Base-by-base conservation (phyloP, 148 eudicot genomes). In the Arbutus unedo region DNA sequence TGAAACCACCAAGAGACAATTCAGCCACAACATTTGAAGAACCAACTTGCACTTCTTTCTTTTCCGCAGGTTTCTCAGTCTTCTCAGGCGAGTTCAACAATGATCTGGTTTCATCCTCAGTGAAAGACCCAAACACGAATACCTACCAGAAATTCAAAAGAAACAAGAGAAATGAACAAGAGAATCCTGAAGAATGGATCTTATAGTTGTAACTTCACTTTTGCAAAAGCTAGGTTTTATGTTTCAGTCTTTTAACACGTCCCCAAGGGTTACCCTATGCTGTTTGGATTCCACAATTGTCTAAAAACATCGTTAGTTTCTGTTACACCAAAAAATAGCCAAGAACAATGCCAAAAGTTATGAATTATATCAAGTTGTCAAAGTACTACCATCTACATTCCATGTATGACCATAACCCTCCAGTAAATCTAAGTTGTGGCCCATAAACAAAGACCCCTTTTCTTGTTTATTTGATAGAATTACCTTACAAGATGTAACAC, bases 121-220 rank as follows among this genome's bases (percentile, higher is more conserved):
- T 85, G 82, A 90, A 90, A 23, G 92, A 87, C 68, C 92, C 92
- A 84, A 90, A 90, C 43, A 87, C 59, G 53, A 96, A 82, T 45
- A 91, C 73, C 98, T 94, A 90, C 59, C 83, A 77, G 79, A 19
- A 80, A 31, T 43, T 59, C 18, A n/a, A 76, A 45, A 60, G 73
- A 54, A 57, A 14, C 31, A 80, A 23, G 19, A 54, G 11, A 73
- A 81, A 56, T 57, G 44, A 9, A 67, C 74, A 62, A 21, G 3
- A 11, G 25, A 77, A 6, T 67, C 50, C n/a, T 25, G 41, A 62
- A 54, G 6, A 53, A 15, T 11, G 31, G 18, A 70, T 70, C 49
- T 70, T 70, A 13, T 18, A 66, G 47, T 47, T 19, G 23, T 10
- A 73, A 8, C 53, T 15, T 16, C 31, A 47, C 49, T 45, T 43